These are phyloP conservation scores for Emmonsia crescens DNA, from an alignment of 2,329 filamentous ascomycete species.

Conservation along the genomic window DNA sequence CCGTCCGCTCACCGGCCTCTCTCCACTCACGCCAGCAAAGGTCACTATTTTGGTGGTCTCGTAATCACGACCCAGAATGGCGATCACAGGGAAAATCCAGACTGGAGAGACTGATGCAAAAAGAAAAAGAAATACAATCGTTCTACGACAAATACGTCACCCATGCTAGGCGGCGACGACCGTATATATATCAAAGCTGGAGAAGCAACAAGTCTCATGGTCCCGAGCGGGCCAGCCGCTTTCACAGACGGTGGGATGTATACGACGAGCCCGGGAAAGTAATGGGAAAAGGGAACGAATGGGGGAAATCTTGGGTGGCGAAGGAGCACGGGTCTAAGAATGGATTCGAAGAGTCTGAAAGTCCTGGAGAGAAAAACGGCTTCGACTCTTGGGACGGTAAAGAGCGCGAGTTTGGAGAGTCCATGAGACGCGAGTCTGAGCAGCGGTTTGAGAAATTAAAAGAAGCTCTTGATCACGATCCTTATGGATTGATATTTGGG, in stretches of 20 bases:
- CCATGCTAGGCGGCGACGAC: not conserved
- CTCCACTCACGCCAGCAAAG: not conserved
- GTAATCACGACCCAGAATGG: not conserved
- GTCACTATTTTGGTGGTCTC: slow-evolving; percentile 1
- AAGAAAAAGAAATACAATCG: not conserved
- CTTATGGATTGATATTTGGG: slow-evolving; percentile 32
- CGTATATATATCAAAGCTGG: not conserved
- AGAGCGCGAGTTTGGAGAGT: not conserved
- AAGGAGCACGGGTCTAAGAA: not conserved
- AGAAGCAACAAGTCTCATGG: not conserved
- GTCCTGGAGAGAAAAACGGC: not conserved
- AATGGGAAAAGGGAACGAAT: not conserved
- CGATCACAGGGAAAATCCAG: not conserved
- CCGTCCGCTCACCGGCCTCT: not conserved
- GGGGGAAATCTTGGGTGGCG: not conserved
- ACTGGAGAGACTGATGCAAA: not conserved
- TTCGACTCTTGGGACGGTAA: not conserved
- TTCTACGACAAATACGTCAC: not conserved
- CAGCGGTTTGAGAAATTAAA: slow-evolving; percentile 28
- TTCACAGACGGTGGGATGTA: not conserved
- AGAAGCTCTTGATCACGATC: slow-evolving; percentile 27
- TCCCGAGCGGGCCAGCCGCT: not conserved
- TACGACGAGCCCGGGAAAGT: not conserved
- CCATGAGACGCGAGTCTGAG: slow-evolving; percentile 9
- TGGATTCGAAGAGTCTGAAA: not conserved